Evolutionary conservation across 2,329 filamentous ascomycete genomes (phyloP), one percentile per base, ranked within the genome.

Genomic region (Colletotrichum abscissum): DNA sequence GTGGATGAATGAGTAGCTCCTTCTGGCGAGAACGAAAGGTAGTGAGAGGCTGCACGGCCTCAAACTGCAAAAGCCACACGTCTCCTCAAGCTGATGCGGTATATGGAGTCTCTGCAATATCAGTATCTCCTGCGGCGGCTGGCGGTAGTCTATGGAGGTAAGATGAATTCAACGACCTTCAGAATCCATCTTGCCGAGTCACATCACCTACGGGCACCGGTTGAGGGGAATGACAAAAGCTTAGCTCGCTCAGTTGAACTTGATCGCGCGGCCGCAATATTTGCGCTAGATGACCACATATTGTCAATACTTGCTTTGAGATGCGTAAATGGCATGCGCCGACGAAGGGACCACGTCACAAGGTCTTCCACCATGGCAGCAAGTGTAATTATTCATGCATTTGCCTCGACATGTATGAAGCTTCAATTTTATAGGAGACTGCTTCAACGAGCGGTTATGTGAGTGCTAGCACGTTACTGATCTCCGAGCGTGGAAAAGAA

Each of bases 11-110:
- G 75, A 77, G 74, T 76, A 78, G 2, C 77, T 75, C 4, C 76
- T 77, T 19, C 77, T 77, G 2, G 76, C 78, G 7, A 75, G 77
- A 9, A 78, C 72, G 19, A 78, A 66, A 1, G 78, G 38, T 52
- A 16, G 5, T 79, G 74, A 4, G 75, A 70, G 9, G 73, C 71
- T 4, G 75, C 60, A 4, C 72, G 72, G 1, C 69, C 56, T 2
- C 69, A 58, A 2, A 72, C 72, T 1, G 35, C 59, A 24, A 74
- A 74, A 14, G 14, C 0, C 2, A 72, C 56, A 3, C 55, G 56
- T 2, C 33, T 72, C 4, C 16, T 6, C 2, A 24, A 3, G 46
- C 28, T 22, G 14, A 9, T 14, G 28, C 0, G 11, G 2, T 1
- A 16, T 6, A 24, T 46, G 6, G n/a, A 3, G 0, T 28, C 24